Conservation (phyloP, 495 filamentous ascomycete genomes). For the Talaromyces trachyspermus region DNA sequence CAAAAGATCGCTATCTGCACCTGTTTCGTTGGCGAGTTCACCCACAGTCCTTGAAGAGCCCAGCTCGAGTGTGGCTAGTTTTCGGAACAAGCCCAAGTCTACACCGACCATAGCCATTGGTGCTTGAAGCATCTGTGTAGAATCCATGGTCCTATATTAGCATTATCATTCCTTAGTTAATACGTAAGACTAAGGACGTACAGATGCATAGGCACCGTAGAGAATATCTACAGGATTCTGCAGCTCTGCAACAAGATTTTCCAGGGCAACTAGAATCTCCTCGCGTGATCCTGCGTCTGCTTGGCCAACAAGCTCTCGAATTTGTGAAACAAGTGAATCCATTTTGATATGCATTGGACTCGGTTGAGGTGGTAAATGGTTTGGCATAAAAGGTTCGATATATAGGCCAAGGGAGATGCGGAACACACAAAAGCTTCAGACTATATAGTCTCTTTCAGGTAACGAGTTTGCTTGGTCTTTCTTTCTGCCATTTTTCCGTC, state of each 20-base stretch:
- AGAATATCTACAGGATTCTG: constrained; percentile 17
- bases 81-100: constrained; percentile 29
- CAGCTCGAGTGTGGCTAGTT: constrained; percentile 13
- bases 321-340: constrained; percentile 22
- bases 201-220: constrained; percentile 13
- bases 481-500: too few species aligned
- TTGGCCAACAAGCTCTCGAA: constrained; percentile 13
- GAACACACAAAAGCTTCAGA: too few species aligned
- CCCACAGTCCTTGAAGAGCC: constrained; percentile 18
- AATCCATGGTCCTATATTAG: not conserved
- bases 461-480: too few species aligned
- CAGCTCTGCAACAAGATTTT: constrained; percentile 11
- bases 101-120: constrained; percentile 22
- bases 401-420: too few species aligned
- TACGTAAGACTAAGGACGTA: constrained; percentile 9
- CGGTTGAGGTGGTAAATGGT: too few species aligned
- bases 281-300: constrained; percentile 17
- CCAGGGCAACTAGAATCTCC: constrained; percentile 17
- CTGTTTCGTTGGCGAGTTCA: constrained; percentile 22
- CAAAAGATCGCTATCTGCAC: constrained; percentile 22
- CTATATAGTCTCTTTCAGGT: too few species aligned
- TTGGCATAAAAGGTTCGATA: too few species aligned
- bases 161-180: constrained; percentile 12
- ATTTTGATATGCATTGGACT: constrained; percentile 13
- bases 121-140: constrained; percentile 8